phyloP scores from a whole-genome alignment of 2,329 filamentous ascomycete genomes.

The Cytospora chrysosperma region DNA sequence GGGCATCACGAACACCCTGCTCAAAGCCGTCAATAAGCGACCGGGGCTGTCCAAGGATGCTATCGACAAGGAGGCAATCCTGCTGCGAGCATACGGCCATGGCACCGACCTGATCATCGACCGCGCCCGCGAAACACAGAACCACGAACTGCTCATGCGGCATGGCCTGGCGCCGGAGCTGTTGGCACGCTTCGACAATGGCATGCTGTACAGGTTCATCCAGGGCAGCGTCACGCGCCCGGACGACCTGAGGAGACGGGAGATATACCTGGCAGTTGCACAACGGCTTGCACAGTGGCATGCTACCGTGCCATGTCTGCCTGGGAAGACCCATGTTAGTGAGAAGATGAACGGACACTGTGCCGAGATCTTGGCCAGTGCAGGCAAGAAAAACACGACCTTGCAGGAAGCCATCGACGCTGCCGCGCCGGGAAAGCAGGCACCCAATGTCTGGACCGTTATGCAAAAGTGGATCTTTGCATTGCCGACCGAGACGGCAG shows the following conservation, averaged over 20 bases:
- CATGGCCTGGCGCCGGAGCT: slow-evolving; percentile 81
- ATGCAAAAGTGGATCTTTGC: slow-evolving; percentile 95
- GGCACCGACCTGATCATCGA: slow-evolving; percentile 95
- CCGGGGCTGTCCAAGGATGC: slow-evolving; percentile 70
- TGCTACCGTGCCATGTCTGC: slow-evolving; percentile 63
- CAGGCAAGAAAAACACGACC: slow-evolving; percentile 35
- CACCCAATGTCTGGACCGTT: slow-evolving; percentile 91
- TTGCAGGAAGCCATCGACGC: slow-evolving; percentile 46
- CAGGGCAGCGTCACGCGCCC: slow-evolving; percentile 77
- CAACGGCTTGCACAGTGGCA: slow-evolving; percentile 90
- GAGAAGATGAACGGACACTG: slow-evolving; percentile 31
- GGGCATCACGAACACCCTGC: slow-evolving; percentile 93
- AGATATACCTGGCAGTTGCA: slow-evolving; percentile 81
- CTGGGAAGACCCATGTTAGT: slow-evolving; percentile 39
- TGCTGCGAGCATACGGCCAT: slow-evolving; percentile 91
- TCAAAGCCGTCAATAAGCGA: slow-evolving; percentile 71
- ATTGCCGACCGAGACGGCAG: slow-evolving; percentile 70
- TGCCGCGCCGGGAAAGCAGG: slow-evolving; percentile 64
- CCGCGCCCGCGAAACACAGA: slow-evolving; percentile 76
- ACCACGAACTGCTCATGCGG: slow-evolving; percentile 83
- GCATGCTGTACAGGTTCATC: slow-evolving; percentile 91
- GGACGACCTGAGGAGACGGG: slow-evolving; percentile 72
- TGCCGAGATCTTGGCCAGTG: slow-evolving; percentile 26
- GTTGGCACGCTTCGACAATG: slow-evolving; percentile 90
- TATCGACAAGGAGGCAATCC: slow-evolving; percentile 79